Evolutionary conservation across 2,329 filamentous ascomycete species (phyloP).

Genomic region (Fusarium proliferatum): DNA sequence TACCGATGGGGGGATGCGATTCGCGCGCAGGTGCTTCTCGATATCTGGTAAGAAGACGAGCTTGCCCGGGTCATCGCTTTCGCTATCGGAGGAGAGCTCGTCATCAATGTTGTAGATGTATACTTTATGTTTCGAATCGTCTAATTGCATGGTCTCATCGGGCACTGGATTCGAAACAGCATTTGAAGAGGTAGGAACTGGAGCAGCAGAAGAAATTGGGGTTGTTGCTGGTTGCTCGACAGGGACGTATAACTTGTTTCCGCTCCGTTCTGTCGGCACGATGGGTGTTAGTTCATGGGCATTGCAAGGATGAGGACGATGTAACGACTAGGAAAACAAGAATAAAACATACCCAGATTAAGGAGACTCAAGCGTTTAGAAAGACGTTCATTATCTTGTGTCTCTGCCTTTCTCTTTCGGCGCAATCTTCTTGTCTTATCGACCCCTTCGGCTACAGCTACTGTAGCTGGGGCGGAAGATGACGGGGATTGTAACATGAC

Average conservation of each 20-base stretch:
- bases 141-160: conserved; percentile 81
- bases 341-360: conserved; percentile 74
- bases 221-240: conserved; percentile 59
- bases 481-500: conserved; percentile 52
- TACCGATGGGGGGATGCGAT: conserved; percentile 75
- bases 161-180: conserved; percentile 17
- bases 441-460: conserved; percentile 31
- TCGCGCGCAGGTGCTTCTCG: conserved; percentile 79
- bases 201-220: conserved; percentile 39
- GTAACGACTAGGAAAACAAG: neutral
- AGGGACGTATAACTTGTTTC: conserved; percentile 73
- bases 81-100: conserved; percentile 73
- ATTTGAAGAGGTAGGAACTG: conserved; percentile 28
- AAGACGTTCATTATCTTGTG: conserved; percentile 76
- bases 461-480: conserved; percentile 29
- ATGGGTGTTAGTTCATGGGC: conserved; percentile 5
- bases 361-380: conserved; percentile 86
- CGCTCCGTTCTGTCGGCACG: conserved; percentile 65
- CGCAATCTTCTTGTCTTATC: conserved; percentile 37
- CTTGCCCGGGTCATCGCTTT: conserved; percentile 61
- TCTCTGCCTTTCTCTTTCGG: conserved; percentile 70
- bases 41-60: conserved; percentile 88
- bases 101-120: conserved; percentile 93
- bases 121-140: conserved; percentile 86
- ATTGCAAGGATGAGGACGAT: neutral